Evolutionary conservation across 495 filamentous ascomycete species (phyloP), one percentile per base, ranked within the genome.

Genomic region (Hyaloscypha hepaticicola): DNA sequence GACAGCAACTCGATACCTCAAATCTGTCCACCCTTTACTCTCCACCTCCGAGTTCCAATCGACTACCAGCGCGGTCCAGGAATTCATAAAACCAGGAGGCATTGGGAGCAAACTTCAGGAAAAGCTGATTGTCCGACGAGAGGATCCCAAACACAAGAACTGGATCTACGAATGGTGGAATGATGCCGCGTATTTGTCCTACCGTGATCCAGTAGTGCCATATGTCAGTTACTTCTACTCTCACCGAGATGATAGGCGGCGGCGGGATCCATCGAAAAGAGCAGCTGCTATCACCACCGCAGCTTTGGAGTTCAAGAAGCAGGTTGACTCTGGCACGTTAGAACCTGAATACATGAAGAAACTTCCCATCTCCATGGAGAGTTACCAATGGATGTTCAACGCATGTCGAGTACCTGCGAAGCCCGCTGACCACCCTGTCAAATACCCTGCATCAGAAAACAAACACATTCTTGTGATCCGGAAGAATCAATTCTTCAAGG

Each of bases 181-280:
- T 77, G 83, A 93, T 61, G 83, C 85, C 3, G 93, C 95, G 45
- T 99, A 99, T 78, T 83, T 99, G 60, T 83, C 73, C 63, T 97
- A 97, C 81, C 90, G 94, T 64, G 96, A 97, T 76, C 96, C 96
- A 38, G 91, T 99, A 28, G 90, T 98, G 29, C 96, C 96, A 61
- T 99, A 98, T 74, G 96, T 99, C 68, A 96, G 92, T 75, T 99
- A 99, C 83, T 99, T 99, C 79, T 99, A 99, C 81, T 96, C 92
- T 38, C 94, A 97, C 82, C 86, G 90, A 60, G 96, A 99, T 75
- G 96, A 99, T 75, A 87, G 92, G 57, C 82, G 88, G 71, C 87
- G 94, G 61, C 88, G 92, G 38, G 83, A 96, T 78, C 96, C 95
- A 4, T 90, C 88, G 63, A 94, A 95, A 81, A 90, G 96, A 63